Conservation (phyloP, 352 stramenopile genomes). For the Paralagenidium karlingii region DNA sequence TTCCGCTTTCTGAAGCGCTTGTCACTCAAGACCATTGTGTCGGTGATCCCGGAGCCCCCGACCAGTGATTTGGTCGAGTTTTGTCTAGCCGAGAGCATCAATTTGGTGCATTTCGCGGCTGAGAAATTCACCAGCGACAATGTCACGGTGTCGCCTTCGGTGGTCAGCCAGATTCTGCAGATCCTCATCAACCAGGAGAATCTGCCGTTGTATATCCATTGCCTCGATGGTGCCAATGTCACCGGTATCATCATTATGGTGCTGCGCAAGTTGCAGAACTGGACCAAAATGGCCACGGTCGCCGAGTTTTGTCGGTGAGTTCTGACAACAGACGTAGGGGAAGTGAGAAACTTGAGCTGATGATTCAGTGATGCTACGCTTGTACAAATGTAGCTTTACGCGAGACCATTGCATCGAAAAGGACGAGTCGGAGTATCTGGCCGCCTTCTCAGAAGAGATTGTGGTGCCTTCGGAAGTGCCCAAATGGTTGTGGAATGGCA, state of each 20-base stretch:
- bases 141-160: conserved; percentile 66
- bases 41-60: conserved; percentile 65
- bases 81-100: conserved; percentile 54
- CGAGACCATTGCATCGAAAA: conserved; percentile 80
- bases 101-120: conserved; percentile 64
- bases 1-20: conserved; percentile 69
- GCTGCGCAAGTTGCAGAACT: conserved; percentile 79
- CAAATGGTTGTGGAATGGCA: conserved; percentile 75
- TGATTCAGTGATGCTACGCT: not conserved
- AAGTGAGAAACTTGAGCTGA: not conserved
- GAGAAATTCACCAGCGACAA: conserved; percentile 85
- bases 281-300: conserved; percentile 72
- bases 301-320: conserved; percentile 66
- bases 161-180: conserved; percentile 63
- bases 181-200: conserved; percentile 67
- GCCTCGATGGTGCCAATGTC: conserved; percentile 79
- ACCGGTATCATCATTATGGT: conserved; percentile 83
- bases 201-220: conserved; percentile 77
- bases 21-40: conserved; percentile 64
- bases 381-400: conserved; percentile 50
- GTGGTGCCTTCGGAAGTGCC: conserved; percentile 59
- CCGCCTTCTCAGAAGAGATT: conserved; percentile 72
- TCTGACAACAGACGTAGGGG: not conserved
- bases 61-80: conserved; percentile 67
- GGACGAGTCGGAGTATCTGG: conserved; percentile 76